These are phyloP conservation scores for Lichtheimia hyalospora DNA, from an alignment of 371 early-diverging fungal genomes.

Conservation along the genomic window DNA sequence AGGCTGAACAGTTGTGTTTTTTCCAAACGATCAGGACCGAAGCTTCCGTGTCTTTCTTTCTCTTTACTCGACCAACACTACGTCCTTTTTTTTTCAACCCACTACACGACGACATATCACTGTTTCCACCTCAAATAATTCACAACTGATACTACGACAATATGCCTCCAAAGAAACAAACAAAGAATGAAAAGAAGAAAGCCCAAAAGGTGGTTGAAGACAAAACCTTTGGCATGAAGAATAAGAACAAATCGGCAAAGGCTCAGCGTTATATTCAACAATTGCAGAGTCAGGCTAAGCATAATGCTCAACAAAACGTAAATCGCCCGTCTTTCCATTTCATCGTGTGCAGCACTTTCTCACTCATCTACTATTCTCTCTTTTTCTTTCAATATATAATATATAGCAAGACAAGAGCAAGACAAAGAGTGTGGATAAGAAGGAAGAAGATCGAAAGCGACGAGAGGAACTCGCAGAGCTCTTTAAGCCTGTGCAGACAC, in stretches of 20 bases:
- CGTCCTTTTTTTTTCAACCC: no score
- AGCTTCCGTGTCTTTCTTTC: no score
- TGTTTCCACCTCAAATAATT: no score
- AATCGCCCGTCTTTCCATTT: neutral
- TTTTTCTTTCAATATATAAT: neutral
- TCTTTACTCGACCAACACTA: no score
- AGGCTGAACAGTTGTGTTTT: no score
- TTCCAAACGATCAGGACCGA: no score
- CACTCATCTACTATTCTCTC: neutral
- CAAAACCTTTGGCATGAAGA: constrained; percentile 98
- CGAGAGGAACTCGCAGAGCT: constrained; percentile 72
- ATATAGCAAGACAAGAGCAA: constrained; percentile 8
- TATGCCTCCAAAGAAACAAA: constrained; percentile 83
- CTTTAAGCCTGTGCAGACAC: constrained; percentile 85
- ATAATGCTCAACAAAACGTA: constrained; percentile 37
- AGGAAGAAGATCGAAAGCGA: constrained; percentile 43
- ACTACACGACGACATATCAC: no score
- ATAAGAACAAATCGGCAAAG: constrained; percentile 92
- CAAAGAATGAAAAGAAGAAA: constrained; percentile 66
- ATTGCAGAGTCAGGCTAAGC: constrained; percentile 80
- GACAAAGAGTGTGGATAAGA: constrained; percentile 33
- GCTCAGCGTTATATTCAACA: constrained; percentile 89
- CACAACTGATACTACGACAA: constrained; percentile 1
- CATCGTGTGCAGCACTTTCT: neutral
- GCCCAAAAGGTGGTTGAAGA: constrained; percentile 90